phyloP scores from a whole-genome alignment of 2,329 filamentous ascomycete species.

The Talaromyces marneffei region DNA sequence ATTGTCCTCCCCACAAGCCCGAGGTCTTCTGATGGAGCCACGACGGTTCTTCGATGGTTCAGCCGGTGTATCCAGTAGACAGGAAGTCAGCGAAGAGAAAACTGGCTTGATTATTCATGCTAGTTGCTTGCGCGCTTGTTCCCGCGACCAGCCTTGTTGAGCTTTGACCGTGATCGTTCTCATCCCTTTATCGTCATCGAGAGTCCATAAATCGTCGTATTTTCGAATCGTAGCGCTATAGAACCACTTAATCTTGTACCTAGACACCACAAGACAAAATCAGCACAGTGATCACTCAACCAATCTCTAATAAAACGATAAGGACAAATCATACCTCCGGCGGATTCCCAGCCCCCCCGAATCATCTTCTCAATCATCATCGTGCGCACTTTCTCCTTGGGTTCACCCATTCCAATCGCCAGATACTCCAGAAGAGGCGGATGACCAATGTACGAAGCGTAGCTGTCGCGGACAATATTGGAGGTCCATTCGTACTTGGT shows the following conservation, averaged over 20 bases:
- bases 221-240: not conserved
- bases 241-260: constrained; percentile 1
- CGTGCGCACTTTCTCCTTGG: constrained; percentile 70
- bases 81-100: not conserved
- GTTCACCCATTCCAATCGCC: constrained; percentile 80
- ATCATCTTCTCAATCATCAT: constrained; percentile 72
- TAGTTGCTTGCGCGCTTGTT: not conserved
- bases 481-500: constrained; percentile 96
- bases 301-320: not conserved
- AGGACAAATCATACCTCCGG: constrained; percentile 51
- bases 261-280: not conserved
- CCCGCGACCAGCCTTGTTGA: not conserved
- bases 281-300: not conserved
- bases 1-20: not conserved
- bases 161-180: not conserved
- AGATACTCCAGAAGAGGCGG: constrained; percentile 84
- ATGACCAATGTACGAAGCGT: constrained; percentile 83
- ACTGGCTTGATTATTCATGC: not conserved
- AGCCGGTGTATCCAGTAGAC: no score
- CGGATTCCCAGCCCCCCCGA: constrained; percentile 59
- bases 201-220: not conserved
- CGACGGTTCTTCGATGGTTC: not conserved
- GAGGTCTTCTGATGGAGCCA: not conserved
- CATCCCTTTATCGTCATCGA: not conserved
- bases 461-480: constrained; percentile 91